These are phyloP conservation scores for Corynascus novoguineensis DNA, from an alignment of 495 filamentous ascomycete species.

Conservation along the genomic window DNA sequence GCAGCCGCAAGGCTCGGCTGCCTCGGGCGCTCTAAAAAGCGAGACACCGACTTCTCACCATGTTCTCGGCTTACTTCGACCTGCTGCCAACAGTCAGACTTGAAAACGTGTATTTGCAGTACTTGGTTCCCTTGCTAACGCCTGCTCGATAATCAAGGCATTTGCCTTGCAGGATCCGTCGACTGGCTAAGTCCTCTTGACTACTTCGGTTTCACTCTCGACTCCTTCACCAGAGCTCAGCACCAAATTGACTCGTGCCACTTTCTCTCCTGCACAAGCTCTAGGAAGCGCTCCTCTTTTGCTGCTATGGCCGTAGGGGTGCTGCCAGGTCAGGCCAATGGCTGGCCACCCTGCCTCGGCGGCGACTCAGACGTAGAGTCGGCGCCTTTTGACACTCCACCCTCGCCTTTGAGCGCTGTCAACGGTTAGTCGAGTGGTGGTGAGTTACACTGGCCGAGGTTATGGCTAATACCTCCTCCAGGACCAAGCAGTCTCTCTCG, in stretches of 20 bases:
- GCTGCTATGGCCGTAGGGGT: slow-evolving; percentile 7
- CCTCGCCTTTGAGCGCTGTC: background rate
- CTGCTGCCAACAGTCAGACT: no score
- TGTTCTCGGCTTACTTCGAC: background rate
- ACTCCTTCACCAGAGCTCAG: no score
- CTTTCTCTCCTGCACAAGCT: background rate
- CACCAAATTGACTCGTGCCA: background rate
- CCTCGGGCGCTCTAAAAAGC: background rate
- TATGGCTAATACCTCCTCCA: background rate
- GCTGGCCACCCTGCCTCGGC: background rate
- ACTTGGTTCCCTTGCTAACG: no score
- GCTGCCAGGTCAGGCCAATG: slow-evolving; percentile 1
- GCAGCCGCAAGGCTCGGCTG: background rate
- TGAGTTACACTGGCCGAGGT: no score
- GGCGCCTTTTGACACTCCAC: background rate
- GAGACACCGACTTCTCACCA: background rate
- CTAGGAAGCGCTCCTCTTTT: background rate
- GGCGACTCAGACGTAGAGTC: background rate
- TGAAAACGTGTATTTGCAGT: no score
- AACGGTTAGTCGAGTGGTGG: background rate
- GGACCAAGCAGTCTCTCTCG: background rate
- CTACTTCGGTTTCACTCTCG: no score
- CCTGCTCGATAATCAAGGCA: no score
- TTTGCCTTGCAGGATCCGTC: no score
- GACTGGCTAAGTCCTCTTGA: no score